Base-by-base conservation (phyloP, 352 stramenopile species). In the Phytophthora constricta region DNA sequence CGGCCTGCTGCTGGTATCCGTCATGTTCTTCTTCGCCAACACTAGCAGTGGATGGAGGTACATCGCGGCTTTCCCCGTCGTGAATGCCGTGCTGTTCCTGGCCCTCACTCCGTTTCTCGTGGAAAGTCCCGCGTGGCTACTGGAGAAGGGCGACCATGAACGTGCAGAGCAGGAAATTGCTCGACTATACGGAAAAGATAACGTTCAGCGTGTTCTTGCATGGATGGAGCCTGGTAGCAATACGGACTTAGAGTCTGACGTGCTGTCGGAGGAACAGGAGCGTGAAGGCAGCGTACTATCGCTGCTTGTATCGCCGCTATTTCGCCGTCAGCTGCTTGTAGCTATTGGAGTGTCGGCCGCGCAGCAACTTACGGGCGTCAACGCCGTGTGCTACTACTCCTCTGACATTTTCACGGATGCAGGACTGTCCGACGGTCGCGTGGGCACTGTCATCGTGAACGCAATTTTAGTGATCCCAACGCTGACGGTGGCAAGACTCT, bases 321-420 rank as follows among this genome's bases (percentile, higher is more conserved):
- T 81, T 41, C 74, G 76, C 17, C 43, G 64, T 4, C 79, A 88
- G 50, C 52, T 84, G 0, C 50, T 88, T 3, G 62, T 81, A 4
- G 79, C 78, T 2, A 67, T 84, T 3, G 72, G 62, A 0, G 58
- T 89, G 19, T 70, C 73, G 9, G 59, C 58, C 42, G 71, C 72
- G 10, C 80, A 88, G 37, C 80, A 90, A 43, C 68, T 90, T 41
- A 83, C 81, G 0, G 83, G 83, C 14, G 86, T 92, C 49, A 89
- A 89, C 58, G 77, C 74, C 16, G 74, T 89, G 23, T 89, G 85
- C 64, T 80, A 84, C 59, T 91, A 91, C 62, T 89, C 80, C 45
- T 85, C 76, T 28, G 65, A 77, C 7, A 77, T 91, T 31, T 89
- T 91, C 51, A 77, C 68, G 27, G 59, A 79, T 48, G 80, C 78